Percentiles rank a stretch among this genome's conserved stretches.
phyloP scores from a whole-genome alignment of 768 basidiomycete genomes.

The Lentinus tigrinus region DNA sequence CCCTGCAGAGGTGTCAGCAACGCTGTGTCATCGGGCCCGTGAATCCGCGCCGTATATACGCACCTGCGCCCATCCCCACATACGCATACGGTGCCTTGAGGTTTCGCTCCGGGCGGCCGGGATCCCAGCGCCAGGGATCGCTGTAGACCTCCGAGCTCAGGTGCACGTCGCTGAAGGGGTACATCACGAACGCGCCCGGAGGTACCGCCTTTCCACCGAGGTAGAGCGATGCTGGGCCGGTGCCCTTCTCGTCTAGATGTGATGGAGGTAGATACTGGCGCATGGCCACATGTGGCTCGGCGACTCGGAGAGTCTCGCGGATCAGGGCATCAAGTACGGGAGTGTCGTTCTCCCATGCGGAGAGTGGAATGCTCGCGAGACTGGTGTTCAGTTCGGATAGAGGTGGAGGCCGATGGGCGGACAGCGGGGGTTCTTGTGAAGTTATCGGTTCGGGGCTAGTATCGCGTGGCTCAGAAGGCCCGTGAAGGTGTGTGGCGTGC shows the following conservation, averaged over 20 bases:
- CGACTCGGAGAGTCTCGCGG: constrained; percentile 73
- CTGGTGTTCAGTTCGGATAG: constrained; percentile 40
- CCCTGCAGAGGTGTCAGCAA: constrained; percentile 39
- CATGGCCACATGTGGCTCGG: constrained; percentile 81
- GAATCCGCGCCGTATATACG: constrained; percentile 25
- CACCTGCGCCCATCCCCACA: constrained; percentile 81
- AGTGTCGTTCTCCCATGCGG: constrained; percentile 67
- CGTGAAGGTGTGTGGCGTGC: constrained; percentile 28
- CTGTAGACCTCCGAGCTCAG: constrained; percentile 70
- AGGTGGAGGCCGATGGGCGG: not conserved
- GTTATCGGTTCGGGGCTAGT: not conserved
- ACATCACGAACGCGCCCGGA: constrained; percentile 72
- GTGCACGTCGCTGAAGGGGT: constrained; percentile 80
- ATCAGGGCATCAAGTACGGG: constrained; percentile 73
- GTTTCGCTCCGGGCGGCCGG: constrained; percentile 42
- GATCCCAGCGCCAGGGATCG: constrained; percentile 79
- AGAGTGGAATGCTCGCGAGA: constrained; percentile 61
- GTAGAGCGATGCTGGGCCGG: constrained; percentile 33
- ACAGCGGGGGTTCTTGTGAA: not conserved
- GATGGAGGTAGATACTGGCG: constrained; percentile 49
- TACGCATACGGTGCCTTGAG: constrained; percentile 56
- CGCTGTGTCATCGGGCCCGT: not conserved
- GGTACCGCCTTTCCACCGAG: constrained; percentile 71
- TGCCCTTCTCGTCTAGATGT: not conserved
- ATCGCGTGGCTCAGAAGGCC: not conserved